Conservation (phyloP, 2,329 filamentous ascomycete species). For the Ophiostoma himal-ulmi region DNA sequence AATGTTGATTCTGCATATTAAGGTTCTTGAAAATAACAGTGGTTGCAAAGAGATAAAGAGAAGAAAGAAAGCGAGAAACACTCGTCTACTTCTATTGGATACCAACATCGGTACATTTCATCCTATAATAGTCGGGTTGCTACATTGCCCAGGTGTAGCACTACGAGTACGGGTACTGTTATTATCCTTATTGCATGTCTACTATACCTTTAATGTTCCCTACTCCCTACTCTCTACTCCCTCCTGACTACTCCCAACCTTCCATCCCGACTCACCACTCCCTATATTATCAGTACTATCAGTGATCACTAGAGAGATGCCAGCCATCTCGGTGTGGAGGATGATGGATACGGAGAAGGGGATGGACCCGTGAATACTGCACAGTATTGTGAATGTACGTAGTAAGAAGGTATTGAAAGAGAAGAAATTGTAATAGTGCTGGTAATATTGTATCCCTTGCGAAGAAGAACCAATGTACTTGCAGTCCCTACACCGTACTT, state of each 20-base stretch:
- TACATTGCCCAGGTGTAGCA: not conserved
- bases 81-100: not conserved
- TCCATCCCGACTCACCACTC: not conserved
- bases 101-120: not conserved
- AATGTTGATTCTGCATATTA: not conserved
- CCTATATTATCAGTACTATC: not conserved
- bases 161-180: not conserved
- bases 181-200: not conserved
- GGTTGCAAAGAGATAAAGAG: not conserved
- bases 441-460: not conserved
- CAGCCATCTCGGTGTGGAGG: not conserved
- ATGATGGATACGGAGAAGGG: not conserved
- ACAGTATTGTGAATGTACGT: not conserved
- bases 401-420: not conserved
- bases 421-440: not conserved
- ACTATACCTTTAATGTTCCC: no score
- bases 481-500: no score
- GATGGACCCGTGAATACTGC: not conserved
- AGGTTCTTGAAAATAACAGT: not conserved
- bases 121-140: constrained; percentile 1
- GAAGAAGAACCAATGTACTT: not conserved
- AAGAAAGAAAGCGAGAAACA: not conserved
- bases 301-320: not conserved
- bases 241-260: not conserved
- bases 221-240: not conserved